These are phyloP conservation scores for Sphaerosporella brunnea DNA, from an alignment of 495 filamentous ascomycete genomes.

Conservation along the genomic window DNA sequence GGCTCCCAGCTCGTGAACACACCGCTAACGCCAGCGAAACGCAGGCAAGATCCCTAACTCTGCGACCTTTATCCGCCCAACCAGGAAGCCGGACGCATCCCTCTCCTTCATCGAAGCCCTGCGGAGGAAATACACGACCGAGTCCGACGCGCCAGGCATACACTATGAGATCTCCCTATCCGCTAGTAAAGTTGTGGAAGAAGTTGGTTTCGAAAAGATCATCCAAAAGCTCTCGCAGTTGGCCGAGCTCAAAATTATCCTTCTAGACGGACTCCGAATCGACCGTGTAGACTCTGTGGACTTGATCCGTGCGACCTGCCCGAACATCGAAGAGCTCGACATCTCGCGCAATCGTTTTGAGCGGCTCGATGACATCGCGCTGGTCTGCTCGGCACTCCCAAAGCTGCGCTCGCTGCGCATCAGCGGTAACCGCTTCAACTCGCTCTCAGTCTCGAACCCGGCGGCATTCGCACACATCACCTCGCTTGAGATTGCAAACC, in stretches of 20 bases:
- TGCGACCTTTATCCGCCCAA: conserved; percentile 74
- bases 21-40: no score
- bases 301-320: conserved; percentile 34
- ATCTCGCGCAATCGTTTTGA: conserved; percentile 70
- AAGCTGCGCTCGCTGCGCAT: conserved; percentile 46
- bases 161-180: conserved; percentile 46
- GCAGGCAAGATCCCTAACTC: conserved; percentile 45
- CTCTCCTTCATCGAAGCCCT: conserved; percentile 64
- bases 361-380: conserved; percentile 41
- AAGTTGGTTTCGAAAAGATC: conserved; percentile 92
- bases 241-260: conserved; percentile 55
- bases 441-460: conserved; percentile 26
- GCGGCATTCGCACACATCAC: conserved; percentile 38
- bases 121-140: conserved; percentile 58
- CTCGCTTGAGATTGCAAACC: conserved; percentile 57
- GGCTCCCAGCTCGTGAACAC: no score
- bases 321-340: conserved; percentile 64
- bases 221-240: conserved; percentile 58
- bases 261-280: conserved; percentile 60
- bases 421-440: conserved; percentile 61
- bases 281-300: conserved; percentile 30
- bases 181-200: conserved; percentile 67
- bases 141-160: conserved; percentile 5
- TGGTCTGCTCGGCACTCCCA: conserved; percentile 50
- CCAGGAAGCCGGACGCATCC: conserved; percentile 45